phyloP scores from a whole-genome alignment of 768 basidiomycete species.

The Lactifluus rugatus region DNA sequence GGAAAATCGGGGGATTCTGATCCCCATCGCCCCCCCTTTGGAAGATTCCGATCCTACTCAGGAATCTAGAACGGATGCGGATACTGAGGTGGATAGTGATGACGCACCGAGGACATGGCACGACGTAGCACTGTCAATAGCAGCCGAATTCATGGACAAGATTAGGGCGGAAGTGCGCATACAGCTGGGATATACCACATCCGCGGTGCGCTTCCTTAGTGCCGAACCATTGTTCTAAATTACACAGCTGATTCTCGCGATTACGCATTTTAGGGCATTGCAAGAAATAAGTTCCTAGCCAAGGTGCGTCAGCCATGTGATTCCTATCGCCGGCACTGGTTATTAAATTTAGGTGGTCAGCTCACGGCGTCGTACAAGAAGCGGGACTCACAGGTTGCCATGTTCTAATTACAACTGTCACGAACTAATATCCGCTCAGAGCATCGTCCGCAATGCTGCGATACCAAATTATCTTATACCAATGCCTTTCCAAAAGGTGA shows the following conservation, averaged over 20 bases:
- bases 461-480: constrained; percentile 80
- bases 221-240: background rate
- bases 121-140: constrained; percentile 83
- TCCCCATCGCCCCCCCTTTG: constrained; percentile 40
- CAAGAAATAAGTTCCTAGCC: constrained; percentile 89
- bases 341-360: constrained; percentile 30
- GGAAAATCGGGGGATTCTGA: constrained; percentile 48
- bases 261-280: constrained; percentile 52
- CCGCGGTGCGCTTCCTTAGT: constrained; percentile 52
- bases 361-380: constrained; percentile 89
- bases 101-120: constrained; percentile 62
- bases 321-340: background rate
- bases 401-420: background rate
- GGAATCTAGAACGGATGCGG: background rate
- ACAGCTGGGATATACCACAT: constrained; percentile 85
- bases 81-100: constrained; percentile 19
- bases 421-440: constrained; percentile 36
- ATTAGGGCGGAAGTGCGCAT: constrained; percentile 57
- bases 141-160: constrained; percentile 75
- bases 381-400: constrained; percentile 66
- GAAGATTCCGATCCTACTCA: constrained; percentile 7
- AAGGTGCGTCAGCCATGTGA: constrained; percentile 45
- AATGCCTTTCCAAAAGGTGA: constrained; percentile 52
- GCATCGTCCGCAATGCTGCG: constrained; percentile 70
- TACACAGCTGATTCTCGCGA: background rate